Conservation (phyloP, 345 rosid species). For the Corymbia maculata region DNA sequence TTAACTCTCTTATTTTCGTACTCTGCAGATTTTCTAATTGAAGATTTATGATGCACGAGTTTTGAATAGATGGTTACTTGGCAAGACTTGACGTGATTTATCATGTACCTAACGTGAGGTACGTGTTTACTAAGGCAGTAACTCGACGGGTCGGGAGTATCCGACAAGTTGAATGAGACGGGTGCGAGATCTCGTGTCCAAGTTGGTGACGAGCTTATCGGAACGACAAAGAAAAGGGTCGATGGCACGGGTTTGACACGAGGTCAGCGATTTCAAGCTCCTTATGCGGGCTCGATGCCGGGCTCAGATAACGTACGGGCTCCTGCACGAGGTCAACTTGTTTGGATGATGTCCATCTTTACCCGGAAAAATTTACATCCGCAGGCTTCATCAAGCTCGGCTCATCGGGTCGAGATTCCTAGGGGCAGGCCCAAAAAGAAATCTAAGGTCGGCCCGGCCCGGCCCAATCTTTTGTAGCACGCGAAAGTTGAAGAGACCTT, state of each 20-base stretch:
- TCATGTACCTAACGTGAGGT: neutral
- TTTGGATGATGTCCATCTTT: neutral
- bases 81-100: neutral
- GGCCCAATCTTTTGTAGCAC: neutral
- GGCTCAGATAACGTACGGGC: neutral
- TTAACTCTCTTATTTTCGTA: neutral
- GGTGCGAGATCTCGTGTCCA: neutral
- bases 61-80: neutral
- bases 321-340: neutral
- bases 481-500: neutral
- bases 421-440: neutral
- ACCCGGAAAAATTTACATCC: neutral
- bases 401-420: neutral
- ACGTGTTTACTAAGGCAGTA: fast-evolving
- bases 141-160: neutral
- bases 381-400: neutral
- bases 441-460: neutral
- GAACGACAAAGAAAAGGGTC: neutral
- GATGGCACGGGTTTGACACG: neutral
- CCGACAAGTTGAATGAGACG: neutral
- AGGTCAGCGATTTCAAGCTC: neutral
- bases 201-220: neutral
- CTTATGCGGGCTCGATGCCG: neutral
- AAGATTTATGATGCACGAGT: neutral
- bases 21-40: neutral